phyloP scores from a whole-genome alignment of 2,329 filamentous ascomycete species.

The Aspergillus persii region DNA sequence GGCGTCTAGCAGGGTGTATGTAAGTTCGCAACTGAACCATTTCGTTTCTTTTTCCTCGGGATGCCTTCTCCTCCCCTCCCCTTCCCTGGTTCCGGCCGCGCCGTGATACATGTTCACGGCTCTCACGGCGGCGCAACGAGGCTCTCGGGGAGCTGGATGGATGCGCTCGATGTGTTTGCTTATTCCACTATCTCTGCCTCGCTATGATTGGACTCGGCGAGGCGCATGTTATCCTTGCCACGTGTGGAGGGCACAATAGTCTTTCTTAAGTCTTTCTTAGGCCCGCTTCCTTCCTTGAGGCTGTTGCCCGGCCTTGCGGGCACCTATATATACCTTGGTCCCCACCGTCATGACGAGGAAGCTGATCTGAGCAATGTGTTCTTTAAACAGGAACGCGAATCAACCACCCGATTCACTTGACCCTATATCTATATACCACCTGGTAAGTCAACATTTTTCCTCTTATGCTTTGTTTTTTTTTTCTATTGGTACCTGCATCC shows the following conservation, averaged over 20 bases:
- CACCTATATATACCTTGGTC: not conserved
- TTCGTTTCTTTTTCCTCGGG: not conserved
- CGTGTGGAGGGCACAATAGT: not conserved
- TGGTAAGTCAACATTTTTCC: not conserved
- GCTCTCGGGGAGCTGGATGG: constrained; percentile 3
- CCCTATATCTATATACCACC: not conserved
- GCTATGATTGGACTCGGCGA: not conserved
- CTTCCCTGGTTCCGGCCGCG: not conserved
- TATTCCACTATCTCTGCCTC: constrained; percentile 1
- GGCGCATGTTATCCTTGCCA: constrained; percentile 6
- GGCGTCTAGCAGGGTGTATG: not conserved
- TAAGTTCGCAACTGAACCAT: constrained; percentile 2
- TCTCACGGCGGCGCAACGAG: constrained; percentile 2
- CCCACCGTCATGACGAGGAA: not conserved
- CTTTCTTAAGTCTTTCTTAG: not conserved
- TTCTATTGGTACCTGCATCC: not conserved
- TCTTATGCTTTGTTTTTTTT: not conserved
- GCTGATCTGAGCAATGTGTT: not conserved
- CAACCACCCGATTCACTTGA: not conserved
- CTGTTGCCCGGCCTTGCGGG: not conserved
- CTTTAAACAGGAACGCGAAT: not conserved
- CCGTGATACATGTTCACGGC: not conserved
- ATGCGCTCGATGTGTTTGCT: constrained; percentile 7
- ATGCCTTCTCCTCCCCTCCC: not conserved
- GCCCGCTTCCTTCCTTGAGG: not conserved